phyloP scores from a whole-genome alignment of 2,329 filamentous ascomycete species.

The Aspergillus neoniger region DNA sequence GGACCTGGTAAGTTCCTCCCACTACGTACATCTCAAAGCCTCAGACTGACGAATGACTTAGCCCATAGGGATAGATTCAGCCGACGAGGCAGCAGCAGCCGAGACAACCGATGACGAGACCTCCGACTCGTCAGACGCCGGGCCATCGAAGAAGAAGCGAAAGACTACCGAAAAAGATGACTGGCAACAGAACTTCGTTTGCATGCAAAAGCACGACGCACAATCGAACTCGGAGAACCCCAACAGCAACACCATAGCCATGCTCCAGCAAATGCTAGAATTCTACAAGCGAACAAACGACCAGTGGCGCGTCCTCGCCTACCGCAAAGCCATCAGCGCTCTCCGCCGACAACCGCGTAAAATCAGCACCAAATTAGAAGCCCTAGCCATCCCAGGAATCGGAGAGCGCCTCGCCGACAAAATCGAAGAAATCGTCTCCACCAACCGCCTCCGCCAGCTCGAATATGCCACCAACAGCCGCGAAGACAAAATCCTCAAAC shows the following conservation, averaged over 20 bases:
- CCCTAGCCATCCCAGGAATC: slow-evolving; percentile 66
- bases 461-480: slow-evolving; percentile 70
- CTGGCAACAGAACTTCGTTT: slow-evolving; percentile 54
- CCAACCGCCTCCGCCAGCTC: slow-evolving; percentile 69
- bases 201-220: slow-evolving; percentile 60
- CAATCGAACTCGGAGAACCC: slow-evolving; percentile 57
- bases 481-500: slow-evolving; percentile 63
- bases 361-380: slow-evolving; percentile 70
- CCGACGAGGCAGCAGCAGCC: slow-evolving; percentile 25
- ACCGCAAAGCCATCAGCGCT: slow-evolving; percentile 74
- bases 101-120: slow-evolving; percentile 18
- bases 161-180: slow-evolving; percentile 9
- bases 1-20: slow-evolving; percentile 51
- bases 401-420: slow-evolving; percentile 75
- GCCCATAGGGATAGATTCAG: slow-evolving; percentile 36
- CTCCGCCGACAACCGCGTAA: slow-evolving; percentile 66
- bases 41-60: slow-evolving; percentile 25
- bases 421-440: slow-evolving; percentile 84
- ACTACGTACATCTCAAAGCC: neutral
- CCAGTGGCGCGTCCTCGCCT: slow-evolving; percentile 73
- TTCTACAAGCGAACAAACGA: slow-evolving; percentile 77
- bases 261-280: slow-evolving; percentile 75
- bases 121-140: slow-evolving; percentile 19
- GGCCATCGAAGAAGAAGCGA: slow-evolving; percentile 19
- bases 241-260: slow-evolving; percentile 72